Percentiles rank a stretch among this genome's conserved stretches.
phyloP scores from a whole-genome alignment of 345 rosid genomes.

The Eutrema yunnanense region DNA sequence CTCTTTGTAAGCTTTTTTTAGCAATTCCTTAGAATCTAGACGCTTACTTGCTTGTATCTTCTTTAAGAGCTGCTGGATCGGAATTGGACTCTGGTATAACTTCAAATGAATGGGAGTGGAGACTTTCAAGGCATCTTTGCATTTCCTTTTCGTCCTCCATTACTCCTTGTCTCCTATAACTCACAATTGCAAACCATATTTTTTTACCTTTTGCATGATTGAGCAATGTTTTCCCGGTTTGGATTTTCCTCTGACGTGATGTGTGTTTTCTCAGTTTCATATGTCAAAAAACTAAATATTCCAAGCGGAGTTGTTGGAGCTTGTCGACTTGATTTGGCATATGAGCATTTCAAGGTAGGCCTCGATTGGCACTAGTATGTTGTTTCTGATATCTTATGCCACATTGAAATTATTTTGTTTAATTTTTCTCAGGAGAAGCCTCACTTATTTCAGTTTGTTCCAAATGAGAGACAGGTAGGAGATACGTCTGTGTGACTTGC shows the following conservation, averaged over 20 bases:
- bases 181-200: not conserved
- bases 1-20: constrained; percentile 15
- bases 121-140: not conserved
- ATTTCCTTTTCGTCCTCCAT: not conserved
- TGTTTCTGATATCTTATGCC: not conserved
- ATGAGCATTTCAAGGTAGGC: constrained; percentile 92
- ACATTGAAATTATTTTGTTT: not conserved
- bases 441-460: constrained; percentile 87
- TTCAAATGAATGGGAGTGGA: not conserved
- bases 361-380: not conserved
- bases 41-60: not conserved
- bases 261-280: constrained; percentile 48
- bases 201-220: not conserved
- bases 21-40: not conserved
- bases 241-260: constrained; percentile 9
- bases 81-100: not conserved
- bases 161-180: not conserved
- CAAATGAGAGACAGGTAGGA: constrained; percentile 86
- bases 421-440: constrained; percentile 69
- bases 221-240: not conserved
- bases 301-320: constrained; percentile 97
- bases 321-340: constrained; percentile 97
- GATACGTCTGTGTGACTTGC: not conserved
- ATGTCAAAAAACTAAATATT: constrained; percentile 78
- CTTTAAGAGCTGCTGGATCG: not conserved